Evolutionary conservation across 2,329 filamentous ascomycete genomes (phyloP).

Genomic region (Sclerotinia sclerotiorum): DNA sequence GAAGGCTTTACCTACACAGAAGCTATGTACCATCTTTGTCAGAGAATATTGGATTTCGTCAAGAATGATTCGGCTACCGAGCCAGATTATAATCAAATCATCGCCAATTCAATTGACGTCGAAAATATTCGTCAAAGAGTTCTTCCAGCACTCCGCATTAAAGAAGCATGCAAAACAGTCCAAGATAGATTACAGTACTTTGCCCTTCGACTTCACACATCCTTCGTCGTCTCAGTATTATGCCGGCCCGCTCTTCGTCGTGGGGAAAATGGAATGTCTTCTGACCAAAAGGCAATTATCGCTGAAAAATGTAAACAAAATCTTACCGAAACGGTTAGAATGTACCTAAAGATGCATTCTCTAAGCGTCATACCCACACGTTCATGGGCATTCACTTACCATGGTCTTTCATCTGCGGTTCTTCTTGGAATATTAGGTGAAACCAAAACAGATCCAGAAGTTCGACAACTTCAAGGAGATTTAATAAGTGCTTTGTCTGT

Average conservation of each 20-base stretch:
- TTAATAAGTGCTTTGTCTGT: conserved; percentile 63
- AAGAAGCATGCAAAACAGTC: conserved; percentile 63
- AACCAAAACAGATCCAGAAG: conserved; percentile 62
- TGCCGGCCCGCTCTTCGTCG: conserved; percentile 62
- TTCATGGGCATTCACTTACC: conserved; percentile 68
- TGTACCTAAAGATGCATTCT: conserved; percentile 69
- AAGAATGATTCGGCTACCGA: conserved; percentile 35
- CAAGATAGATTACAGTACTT: conserved; percentile 64
- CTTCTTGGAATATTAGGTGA: conserved; percentile 63
- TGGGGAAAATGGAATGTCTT: conserved; percentile 48
- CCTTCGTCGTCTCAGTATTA: conserved; percentile 64
- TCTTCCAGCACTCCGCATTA: conserved; percentile 55
- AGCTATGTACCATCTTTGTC: conserved; percentile 64
- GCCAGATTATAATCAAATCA: conserved; percentile 47
- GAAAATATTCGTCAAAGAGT: conserved; percentile 46
- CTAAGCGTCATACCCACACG: conserved; percentile 65
- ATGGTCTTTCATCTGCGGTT: conserved; percentile 64
- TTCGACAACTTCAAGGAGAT: conserved; percentile 63
- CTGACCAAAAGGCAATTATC: conserved; percentile 53
- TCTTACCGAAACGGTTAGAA: conserved; percentile 63
- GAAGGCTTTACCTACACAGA: conserved; percentile 60
- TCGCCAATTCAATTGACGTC: conserved; percentile 55
- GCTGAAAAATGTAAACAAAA: conserved; percentile 61
- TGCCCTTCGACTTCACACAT: conserved; percentile 63
- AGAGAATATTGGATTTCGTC: conserved; percentile 53